phyloP scores from a whole-genome alignment of 106 monocot species.

The Ottelia alismoides region DNA sequence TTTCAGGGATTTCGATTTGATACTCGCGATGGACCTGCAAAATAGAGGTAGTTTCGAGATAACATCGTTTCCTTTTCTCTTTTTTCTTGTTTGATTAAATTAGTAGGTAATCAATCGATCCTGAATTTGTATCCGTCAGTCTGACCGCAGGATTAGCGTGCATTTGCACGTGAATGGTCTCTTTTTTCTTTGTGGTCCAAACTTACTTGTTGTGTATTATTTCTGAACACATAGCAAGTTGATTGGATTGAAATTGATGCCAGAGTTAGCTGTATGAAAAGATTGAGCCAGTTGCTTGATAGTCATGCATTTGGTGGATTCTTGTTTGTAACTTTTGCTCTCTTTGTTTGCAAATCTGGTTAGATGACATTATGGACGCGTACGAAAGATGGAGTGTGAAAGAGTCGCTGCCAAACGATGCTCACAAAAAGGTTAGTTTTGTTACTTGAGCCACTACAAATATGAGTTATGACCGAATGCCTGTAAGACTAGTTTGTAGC shows the following conservation, averaged over 20 bases:
- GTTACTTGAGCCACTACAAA: too few species aligned
- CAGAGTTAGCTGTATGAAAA: background rate
- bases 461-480: too few species aligned
- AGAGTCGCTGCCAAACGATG: slow-evolving; percentile 55
- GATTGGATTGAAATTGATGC: too few species aligned
- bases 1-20: slow-evolving; percentile 85
- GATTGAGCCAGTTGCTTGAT: background rate
- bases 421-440: slow-evolving; percentile 53
- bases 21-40: slow-evolving; percentile 86
- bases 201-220: background rate
- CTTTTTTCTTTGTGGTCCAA: background rate
- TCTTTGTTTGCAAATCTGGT: background rate
- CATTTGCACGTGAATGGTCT: too few species aligned
- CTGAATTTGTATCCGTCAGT: too few species aligned
- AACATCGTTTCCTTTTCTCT: too few species aligned
- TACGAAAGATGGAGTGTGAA: slow-evolving; percentile 80
- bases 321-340: background rate
- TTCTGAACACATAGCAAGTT: background rate
- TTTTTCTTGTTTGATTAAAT: too few species aligned
- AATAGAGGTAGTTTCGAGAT: slow-evolving; percentile 35
- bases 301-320: background rate
- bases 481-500: too few species aligned
- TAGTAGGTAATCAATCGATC: too few species aligned
- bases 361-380: slow-evolving; percentile 67
- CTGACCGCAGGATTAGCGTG: too few species aligned